Percentiles rank a stretch among this genome's conserved stretches.
Evolutionary conservation across 768 basidiomycete genomes (phyloP).

Genomic region (Rhodotorula paludigena): DNA sequence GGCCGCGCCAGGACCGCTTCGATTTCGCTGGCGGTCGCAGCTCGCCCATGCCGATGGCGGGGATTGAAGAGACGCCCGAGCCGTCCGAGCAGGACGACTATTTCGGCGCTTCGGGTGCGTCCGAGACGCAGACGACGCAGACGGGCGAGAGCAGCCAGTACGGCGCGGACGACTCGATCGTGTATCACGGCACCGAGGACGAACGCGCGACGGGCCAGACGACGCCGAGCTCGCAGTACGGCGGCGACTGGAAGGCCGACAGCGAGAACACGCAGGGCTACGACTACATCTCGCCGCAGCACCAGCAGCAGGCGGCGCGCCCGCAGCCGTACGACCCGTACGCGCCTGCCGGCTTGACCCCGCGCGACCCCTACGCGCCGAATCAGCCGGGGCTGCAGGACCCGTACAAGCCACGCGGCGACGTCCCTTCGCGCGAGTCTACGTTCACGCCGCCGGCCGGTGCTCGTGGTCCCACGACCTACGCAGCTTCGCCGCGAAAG

Average conservation of each 20-base stretch:
- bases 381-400: neutral
- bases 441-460: constrained; percentile 9
- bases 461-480: neutral
- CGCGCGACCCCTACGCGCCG: constrained; percentile 19
- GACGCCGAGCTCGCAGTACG: constrained; percentile 34
- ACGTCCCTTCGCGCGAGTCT: constrained; percentile 16
- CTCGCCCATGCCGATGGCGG: constrained; percentile 21
- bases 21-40: constrained; percentile 1
- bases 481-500: constrained; percentile 1
- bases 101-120: neutral
- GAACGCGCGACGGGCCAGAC: constrained; percentile 9
- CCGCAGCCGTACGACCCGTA: constrained; percentile 10
- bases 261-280: constrained; percentile 16
- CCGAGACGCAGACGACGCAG: constrained; percentile 1
- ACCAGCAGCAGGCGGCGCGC: neutral
- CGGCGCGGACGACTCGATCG: constrained; percentile 7
- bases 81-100: constrained; percentile 12
- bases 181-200: neutral
- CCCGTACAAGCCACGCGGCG: neutral
- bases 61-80: constrained; percentile 32
- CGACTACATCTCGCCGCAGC: constrained; percentile 27
- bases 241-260: constrained; percentile 36
- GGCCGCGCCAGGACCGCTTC: constrained; percentile 3
- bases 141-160: neutral
- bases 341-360: neutral